Base-by-base conservation (phyloP, 257 asterid genomes). In the Avicennia marina region DNA sequence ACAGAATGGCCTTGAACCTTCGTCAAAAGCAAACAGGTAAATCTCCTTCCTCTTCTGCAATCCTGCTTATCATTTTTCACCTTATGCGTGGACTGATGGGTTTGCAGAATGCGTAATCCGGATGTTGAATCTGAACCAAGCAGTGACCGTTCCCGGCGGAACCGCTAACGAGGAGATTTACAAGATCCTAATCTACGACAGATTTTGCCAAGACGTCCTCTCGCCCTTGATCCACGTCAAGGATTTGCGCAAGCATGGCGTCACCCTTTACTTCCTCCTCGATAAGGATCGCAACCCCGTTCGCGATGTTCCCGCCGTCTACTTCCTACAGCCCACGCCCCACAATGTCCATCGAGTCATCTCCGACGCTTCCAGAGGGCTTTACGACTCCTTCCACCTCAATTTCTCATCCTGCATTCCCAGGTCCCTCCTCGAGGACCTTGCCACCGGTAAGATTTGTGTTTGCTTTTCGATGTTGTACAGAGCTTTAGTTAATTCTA, bases 201-300 rank as follows among this genome's bases (percentile, higher is more conserved):
- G 89, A 53, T 93, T 93, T 68, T 93, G 98, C 67, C 97, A 84
- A 64, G 90, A 82, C 71, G 80, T 93, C 54, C 79, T 93, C 11
- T 93, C 98, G 10, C 98, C 98, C n/a, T 70, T 93, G 68, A 93
- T 93, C 85, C 99, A 82, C 67, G 96, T 93, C 66, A 93, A 89
- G 83, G 97, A 93, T 73, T 71, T 93, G 62, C 97, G 99, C 20
- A 86, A 86, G 75, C 99, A 93, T 64, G 97, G 99, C 54, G 87
- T 93, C 70, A 89, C 99, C 36, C 89, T 89, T 27, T 89, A 86
- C 75, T 89, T 89, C 78, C 94, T 89, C 65, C 71, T 93, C 29
- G 96, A 93, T 70, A 93, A 93, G 89, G 97, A 82, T 70, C 97
- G 97, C 27, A 86, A 93, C 38, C 96, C 99, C 24, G 94, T 93